These are phyloP conservation scores for Phyllosticta citrichinensis DNA, from an alignment of 2,329 filamentous ascomycete genomes.

Conservation along the genomic window DNA sequence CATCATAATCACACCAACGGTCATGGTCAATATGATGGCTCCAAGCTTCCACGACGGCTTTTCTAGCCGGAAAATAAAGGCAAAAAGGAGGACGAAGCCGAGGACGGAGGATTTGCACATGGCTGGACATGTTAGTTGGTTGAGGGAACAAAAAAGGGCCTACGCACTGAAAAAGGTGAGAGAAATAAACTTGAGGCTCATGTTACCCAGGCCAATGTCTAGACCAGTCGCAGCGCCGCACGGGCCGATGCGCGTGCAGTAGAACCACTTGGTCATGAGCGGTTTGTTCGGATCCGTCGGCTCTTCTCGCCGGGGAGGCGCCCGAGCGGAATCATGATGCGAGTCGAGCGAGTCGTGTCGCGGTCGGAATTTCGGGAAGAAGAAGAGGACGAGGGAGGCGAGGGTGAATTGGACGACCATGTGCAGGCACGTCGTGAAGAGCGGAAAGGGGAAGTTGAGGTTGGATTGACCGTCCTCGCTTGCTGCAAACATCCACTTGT, in stretches of 20 bases:
- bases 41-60: constrained; percentile 77
- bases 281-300: constrained; percentile 38
- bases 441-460: constrained; percentile 83
- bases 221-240: constrained; percentile 88
- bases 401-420: constrained; percentile 91
- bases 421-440: constrained; percentile 91
- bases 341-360: constrained; percentile 35
- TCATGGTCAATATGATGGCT: constrained; percentile 85
- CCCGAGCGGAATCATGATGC: constrained; percentile 13
- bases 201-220: constrained; percentile 93
- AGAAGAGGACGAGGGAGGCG: constrained; percentile 65
- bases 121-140: constrained; percentile 29
- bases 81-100: constrained; percentile 89
- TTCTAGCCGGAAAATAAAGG: constrained; percentile 88
- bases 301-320: constrained; percentile 18
- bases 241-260: constrained; percentile 80
- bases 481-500: constrained; percentile 98
- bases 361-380: constrained; percentile 75
- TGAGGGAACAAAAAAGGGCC: constrained; percentile 14
- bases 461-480: constrained; percentile 35
- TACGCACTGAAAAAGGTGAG: constrained; percentile 76
- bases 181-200: constrained; percentile 89
- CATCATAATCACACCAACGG: constrained; percentile 91
- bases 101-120: constrained; percentile 99
- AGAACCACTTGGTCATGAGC: constrained; percentile 82